A percentile compares a stretch with the other conserved stretches of the same genome.
phyloP scores from a whole-genome alignment of 768 basidiomycete species.

The Serendipita sp. region DNA sequence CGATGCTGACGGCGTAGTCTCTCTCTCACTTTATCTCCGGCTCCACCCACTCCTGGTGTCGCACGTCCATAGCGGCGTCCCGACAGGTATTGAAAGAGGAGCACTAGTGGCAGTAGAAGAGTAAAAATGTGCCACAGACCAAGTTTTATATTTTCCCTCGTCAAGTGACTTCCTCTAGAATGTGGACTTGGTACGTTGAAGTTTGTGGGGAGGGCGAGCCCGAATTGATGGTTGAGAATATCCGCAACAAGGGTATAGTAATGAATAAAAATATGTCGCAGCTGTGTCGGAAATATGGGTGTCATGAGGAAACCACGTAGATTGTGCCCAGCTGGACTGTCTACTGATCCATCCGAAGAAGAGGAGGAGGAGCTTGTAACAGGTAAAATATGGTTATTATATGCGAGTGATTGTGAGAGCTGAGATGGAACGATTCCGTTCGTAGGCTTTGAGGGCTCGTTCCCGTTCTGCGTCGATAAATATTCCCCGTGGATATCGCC shows the following conservation, averaged over 20 bases:
- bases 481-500: too few relatives aligned
- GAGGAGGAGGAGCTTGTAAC: neutral
- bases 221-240: neutral
- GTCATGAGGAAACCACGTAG: too few relatives aligned
- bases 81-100: constrained; percentile 34
- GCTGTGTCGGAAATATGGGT: neutral
- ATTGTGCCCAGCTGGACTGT: too few relatives aligned
- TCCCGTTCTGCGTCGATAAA: too few relatives aligned
- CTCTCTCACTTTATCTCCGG: constrained; percentile 42
- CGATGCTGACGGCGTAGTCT: constrained; percentile 25
- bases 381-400: too few relatives aligned
- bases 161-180: neutral
- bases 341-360: neutral
- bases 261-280: neutral
- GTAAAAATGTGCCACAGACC: constrained; percentile 12
- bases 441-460: too few relatives aligned
- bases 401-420: too few relatives aligned
- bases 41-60: constrained; percentile 16
- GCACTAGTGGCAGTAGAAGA: constrained; percentile 19
- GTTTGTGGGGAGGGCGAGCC: neutral
- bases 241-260: neutral
- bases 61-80: constrained; percentile 17
- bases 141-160: neutral
- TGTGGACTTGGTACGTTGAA: neutral
- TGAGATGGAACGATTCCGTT: too few relatives aligned